Evolutionary conservation across 2,329 filamentous ascomycete genomes (phyloP).

Genomic region (Fusarium sp.): DNA sequence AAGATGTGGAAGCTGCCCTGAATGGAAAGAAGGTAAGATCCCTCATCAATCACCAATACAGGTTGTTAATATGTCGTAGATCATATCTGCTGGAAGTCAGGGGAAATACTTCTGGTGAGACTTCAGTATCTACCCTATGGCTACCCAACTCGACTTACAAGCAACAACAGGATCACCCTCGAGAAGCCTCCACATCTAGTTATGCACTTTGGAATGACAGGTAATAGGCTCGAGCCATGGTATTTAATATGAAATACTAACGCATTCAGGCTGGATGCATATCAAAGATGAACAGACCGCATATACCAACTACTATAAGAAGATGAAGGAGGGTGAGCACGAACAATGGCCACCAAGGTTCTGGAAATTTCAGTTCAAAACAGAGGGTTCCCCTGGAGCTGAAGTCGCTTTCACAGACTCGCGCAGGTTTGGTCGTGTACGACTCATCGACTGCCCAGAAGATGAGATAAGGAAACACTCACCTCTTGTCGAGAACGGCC

Average conservation of each 20-base stretch:
- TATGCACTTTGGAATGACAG: constrained; percentile 85
- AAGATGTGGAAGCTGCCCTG: constrained; percentile 78
- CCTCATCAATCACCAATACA: not conserved
- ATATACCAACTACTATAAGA: constrained; percentile 86
- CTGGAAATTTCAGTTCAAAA: constrained; percentile 85
- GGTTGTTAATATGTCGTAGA: constrained; percentile 49
- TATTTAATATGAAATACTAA: constrained; percentile 10
- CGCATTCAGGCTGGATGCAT: constrained; percentile 78
- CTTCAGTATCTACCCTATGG: not conserved
- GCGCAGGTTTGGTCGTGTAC: constrained; percentile 80
- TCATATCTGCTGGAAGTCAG: constrained; percentile 78
- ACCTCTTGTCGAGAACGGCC: constrained; percentile 90
- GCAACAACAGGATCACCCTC: constrained; percentile 59
- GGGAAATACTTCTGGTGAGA: constrained; percentile 94
- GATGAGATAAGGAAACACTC: constrained; percentile 78
- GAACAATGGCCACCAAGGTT: constrained; percentile 86
- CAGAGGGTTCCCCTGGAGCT: constrained; percentile 63
- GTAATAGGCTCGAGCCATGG: constrained; percentile 46
- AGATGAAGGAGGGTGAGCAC: constrained; percentile 68
- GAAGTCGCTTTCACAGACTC: constrained; percentile 86
- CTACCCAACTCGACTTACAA: constrained; percentile 1
- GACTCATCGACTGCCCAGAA: constrained; percentile 83
- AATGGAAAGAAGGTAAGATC: constrained; percentile 71
- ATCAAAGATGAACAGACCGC: constrained; percentile 81
- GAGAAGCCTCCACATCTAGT: constrained; percentile 85